Evolutionary conservation across 345 rosid species (phyloP).

Genomic region (Raphanus raphanistrum): DNA sequence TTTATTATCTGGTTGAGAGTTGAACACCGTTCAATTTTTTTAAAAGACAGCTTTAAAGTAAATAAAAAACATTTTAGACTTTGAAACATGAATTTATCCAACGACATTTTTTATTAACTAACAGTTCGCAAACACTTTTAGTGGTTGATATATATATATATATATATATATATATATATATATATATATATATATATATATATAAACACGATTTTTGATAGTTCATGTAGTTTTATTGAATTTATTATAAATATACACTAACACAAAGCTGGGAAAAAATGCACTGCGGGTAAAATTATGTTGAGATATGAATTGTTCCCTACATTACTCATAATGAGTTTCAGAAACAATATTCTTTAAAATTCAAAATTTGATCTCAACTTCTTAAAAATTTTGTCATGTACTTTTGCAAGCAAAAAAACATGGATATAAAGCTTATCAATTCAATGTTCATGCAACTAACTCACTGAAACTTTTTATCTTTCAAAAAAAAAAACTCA

Average conservation of each 20-base stretch:
- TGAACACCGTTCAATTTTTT: neutral
- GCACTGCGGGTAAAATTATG: too few species aligned
- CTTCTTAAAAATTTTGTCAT: neutral
- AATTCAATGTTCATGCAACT: neutral
- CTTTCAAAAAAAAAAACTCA: neutral
- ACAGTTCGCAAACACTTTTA: too few species aligned
- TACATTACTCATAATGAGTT: neutral
- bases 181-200: too few species aligned
- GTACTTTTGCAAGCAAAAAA: neutral
- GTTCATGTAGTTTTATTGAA: too few species aligned
- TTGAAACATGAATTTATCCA: neutral
- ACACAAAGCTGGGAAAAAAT: too few species aligned
- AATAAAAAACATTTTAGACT: neutral
- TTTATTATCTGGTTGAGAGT: neutral
- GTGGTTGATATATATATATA: too few species aligned
- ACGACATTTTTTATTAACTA: too few species aligned
- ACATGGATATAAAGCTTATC: neutral
- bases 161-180: too few species aligned
- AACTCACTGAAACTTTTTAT: neutral
- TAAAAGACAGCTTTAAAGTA: neutral
- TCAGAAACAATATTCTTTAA: neutral
- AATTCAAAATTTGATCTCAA: neutral
- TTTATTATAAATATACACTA: too few species aligned
- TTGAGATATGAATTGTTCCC: neutral
- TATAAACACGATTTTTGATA: too few species aligned